A percentile compares a stretch with the other conserved stretches of the same genome.
These are phyloP conservation scores for Haplosporangium gracile DNA, from an alignment of 192 early-diverging fungal genomes.

Conservation along the genomic window DNA sequence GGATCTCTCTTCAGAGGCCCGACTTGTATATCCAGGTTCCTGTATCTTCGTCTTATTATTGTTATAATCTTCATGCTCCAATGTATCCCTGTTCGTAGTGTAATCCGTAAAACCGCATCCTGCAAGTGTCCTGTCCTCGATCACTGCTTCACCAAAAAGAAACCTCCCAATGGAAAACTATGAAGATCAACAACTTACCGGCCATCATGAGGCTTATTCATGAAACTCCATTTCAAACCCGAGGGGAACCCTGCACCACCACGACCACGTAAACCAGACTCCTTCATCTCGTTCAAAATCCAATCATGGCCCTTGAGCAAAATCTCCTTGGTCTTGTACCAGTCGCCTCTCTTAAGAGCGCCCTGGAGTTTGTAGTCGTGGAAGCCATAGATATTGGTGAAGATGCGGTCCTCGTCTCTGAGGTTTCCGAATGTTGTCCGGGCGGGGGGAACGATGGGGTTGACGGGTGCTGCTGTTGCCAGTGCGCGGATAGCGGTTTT, in stretches of 20 bases:
- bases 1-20: too few relatives aligned
- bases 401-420: conserved; percentile 95
- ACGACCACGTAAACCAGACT: conserved; percentile 92
- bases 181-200: conserved; percentile 56
- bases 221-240: conserved; percentile 99
- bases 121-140: too few relatives aligned
- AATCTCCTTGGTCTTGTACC: conserved; percentile 99
- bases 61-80: too few relatives aligned
- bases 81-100: too few relatives aligned
- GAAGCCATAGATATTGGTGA: conserved; percentile 95
- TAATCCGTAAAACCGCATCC: too few relatives aligned
- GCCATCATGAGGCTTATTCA: conserved; percentile 94
- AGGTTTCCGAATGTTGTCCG: conserved; percentile 75
- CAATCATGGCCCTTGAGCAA: conserved; percentile 95
- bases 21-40: too few relatives aligned
- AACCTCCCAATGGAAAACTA: background rate
- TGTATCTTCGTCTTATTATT: too few relatives aligned
- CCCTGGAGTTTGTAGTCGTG: conserved; percentile 93
- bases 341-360: conserved; percentile 96
- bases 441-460: conserved; percentile 51
- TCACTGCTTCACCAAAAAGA: background rate
- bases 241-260: conserved; percentile 99
- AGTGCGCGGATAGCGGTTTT: conserved; percentile 41
- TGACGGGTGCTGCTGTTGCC: conserved; percentile 47
- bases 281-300: conserved; percentile 98